Evolutionary conservation across 805 yeast species (phyloP).

Genomic region (Blastobotrys peoriensis): DNA sequence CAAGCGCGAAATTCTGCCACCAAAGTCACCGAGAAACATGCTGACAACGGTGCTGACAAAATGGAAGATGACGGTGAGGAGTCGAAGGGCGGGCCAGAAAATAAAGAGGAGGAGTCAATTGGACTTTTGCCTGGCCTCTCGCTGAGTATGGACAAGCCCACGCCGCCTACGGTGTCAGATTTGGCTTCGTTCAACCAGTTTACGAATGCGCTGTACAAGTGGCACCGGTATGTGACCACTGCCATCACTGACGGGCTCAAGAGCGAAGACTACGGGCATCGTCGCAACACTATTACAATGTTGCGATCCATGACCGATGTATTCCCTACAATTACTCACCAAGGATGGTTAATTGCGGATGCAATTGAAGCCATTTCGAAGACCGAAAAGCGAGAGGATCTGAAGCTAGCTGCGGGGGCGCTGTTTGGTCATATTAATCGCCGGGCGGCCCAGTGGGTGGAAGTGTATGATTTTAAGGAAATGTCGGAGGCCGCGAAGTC

Average conservation of each 20-base stretch:
- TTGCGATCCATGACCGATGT: constrained; percentile 57
- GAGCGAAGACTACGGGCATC: constrained; percentile 59
- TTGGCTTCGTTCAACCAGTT: constrained; percentile 32
- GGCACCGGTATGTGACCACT: constrained; percentile 47
- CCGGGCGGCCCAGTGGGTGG: constrained; percentile 24
- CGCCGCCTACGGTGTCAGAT: constrained; percentile 8
- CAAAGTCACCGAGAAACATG: no score
- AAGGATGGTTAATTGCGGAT: constrained; percentile 47
- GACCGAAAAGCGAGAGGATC: constrained; percentile 68
- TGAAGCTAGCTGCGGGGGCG: constrained; percentile 60
- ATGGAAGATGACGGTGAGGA: constrained; percentile 16
- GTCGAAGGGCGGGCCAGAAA: neutral
- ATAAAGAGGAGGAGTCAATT: constrained; percentile 3
- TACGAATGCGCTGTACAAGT: constrained; percentile 41
- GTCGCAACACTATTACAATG: constrained; percentile 74
- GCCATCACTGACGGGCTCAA: constrained; percentile 40
- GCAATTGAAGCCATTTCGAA: constrained; percentile 43
- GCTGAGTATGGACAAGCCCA: constrained; percentile 7
- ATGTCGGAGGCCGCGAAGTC: constrained; percentile 22
- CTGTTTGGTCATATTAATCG: constrained; percentile 24
- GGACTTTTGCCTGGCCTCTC: constrained; percentile 24
- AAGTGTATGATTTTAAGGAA: constrained; percentile 21
- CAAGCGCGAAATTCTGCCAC: no score
- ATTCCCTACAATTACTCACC: constrained; percentile 65
- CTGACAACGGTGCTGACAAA: no score